Conservation (phyloP, 108 stramenopile genomes). For the Licmophora abbreviata region DNA sequence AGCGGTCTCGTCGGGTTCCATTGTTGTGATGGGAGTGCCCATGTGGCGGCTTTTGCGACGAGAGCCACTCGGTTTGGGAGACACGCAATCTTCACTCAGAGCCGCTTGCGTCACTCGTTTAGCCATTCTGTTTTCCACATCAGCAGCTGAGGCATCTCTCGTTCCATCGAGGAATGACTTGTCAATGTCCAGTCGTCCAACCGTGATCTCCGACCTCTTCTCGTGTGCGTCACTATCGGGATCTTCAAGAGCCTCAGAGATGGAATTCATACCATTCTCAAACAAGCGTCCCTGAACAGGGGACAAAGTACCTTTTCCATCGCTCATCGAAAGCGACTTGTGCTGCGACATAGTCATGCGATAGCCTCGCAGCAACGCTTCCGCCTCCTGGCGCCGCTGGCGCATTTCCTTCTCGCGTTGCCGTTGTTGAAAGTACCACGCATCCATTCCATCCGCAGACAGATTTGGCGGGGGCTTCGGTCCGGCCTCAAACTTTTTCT, state of each 20-base stretch:
- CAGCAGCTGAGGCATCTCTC: too few species aligned
- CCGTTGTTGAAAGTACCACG: constrained; percentile 41
- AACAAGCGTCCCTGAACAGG: too few species aligned
- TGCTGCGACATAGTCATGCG: constrained; percentile 12
- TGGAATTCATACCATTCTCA: background rate
- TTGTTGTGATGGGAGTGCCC: constrained; percentile 7
- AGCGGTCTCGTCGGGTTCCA: constrained; percentile 32
- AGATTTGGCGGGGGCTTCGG: constrained; percentile 20
- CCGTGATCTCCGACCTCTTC: background rate
- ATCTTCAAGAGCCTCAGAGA: background rate
- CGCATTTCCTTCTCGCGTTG: constrained; percentile 35
- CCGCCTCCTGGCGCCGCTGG: constrained; percentile 35
- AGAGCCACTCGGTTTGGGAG: too few species aligned
- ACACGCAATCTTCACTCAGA: too few species aligned
- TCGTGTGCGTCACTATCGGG: background rate
- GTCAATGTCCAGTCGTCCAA: background rate
- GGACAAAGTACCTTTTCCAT: too few species aligned
- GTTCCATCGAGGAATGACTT: too few species aligned
- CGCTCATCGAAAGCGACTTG: background rate
- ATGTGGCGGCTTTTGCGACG: too few species aligned
- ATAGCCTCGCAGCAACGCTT: constrained; percentile 38
- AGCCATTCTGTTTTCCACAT: too few species aligned
- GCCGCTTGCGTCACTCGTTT: too few species aligned
- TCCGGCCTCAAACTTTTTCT: constrained; percentile 6
- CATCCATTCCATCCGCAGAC: constrained; percentile 26